phyloP scores from a whole-genome alignment of 371 early-diverging fungal species.

The Rhizopus arrhizus region DNA sequence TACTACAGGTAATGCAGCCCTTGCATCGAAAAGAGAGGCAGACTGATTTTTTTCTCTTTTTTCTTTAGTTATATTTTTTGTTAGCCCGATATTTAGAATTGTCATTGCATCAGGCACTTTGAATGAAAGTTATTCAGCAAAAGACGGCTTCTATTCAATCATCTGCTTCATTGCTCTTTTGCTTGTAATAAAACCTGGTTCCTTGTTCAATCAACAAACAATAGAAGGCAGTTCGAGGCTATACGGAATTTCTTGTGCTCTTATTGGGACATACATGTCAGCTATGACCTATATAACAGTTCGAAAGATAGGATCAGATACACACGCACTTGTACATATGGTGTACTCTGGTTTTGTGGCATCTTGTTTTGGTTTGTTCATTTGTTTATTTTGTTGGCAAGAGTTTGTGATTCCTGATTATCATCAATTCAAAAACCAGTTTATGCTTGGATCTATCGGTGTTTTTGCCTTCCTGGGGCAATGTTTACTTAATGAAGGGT shows the following conservation, averaged over 20 bases:
- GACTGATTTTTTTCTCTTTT: neutral
- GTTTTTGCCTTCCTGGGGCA: slow-evolving; percentile 72
- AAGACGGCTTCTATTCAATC: slow-evolving; percentile 57
- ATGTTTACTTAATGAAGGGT: slow-evolving; percentile 68
- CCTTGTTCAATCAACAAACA: slow-evolving; percentile 45
- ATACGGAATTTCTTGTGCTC: slow-evolving; percentile 45
- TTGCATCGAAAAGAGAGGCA: neutral
- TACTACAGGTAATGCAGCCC: slow-evolving; percentile 56
- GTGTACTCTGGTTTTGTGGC: slow-evolving; percentile 75
- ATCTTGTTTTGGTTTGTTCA: slow-evolving; percentile 38
- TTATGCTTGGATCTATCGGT: slow-evolving; percentile 51
- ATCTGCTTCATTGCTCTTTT: slow-evolving; percentile 66
- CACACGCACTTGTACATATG: slow-evolving; percentile 73
- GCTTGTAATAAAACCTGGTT: slow-evolving; percentile 64
- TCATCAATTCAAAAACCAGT: slow-evolving; percentile 9
- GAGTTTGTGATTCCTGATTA: slow-evolving; percentile 12
- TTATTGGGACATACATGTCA: slow-evolving; percentile 60
- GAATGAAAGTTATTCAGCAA: slow-evolving; percentile 57
- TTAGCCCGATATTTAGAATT: slow-evolving; percentile 75
- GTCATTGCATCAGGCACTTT: slow-evolving; percentile 63
- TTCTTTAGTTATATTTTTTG: slow-evolving; percentile 65
- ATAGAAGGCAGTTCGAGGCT: slow-evolving; percentile 14
- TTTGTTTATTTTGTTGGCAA: slow-evolving; percentile 18
- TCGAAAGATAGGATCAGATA: slow-evolving; percentile 64
- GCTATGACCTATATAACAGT: slow-evolving; percentile 72